Evolutionary conservation across 164 flowering plant species (phyloP).

Genomic region (Houttuynia cordata): DNA sequence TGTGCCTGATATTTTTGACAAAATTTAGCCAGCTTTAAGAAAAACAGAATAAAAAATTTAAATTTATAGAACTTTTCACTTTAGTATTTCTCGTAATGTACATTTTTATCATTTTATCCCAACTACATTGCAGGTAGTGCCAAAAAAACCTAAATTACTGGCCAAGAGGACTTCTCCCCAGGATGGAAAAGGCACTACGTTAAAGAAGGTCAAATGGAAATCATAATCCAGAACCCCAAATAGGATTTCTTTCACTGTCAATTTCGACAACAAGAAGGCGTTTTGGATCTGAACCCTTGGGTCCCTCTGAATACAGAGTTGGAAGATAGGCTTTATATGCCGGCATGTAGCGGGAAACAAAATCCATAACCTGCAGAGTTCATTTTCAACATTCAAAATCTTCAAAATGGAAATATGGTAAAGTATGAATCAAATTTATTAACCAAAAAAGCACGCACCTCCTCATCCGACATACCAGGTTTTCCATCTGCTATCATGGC

Average conservation of each 20-base stretch:
- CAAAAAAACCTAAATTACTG: no score
- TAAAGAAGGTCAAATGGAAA: neutral
- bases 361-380: slow-evolving; percentile 69
- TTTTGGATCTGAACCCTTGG: slow-evolving; percentile 61
- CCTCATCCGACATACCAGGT: slow-evolving; percentile 85
- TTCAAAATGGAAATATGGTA: no score
- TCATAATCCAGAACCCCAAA: slow-evolving; percentile 5
- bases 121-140: no score
- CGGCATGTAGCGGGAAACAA: slow-evolving; percentile 91
- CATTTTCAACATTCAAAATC: no score
- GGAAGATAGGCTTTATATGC: slow-evolving; percentile 96
- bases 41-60: no score
- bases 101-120: no score
- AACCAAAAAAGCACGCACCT: slow-evolving; percentile 33
- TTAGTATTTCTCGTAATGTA: no score
- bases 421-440: neutral
- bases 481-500: slow-evolving; percentile 86
- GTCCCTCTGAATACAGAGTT: slow-evolving; percentile 85
- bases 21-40: no score
- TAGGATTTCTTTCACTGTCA: slow-evolving; percentile 25
- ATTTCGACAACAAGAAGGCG: slow-evolving; percentile 20
- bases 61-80: no score
- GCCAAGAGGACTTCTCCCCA: no score
- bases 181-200: no score
- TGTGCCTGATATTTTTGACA: no score